phyloP scores from a whole-genome alignment of 768 basidiomycete genomes.

The Inosperma sp. region DNA sequence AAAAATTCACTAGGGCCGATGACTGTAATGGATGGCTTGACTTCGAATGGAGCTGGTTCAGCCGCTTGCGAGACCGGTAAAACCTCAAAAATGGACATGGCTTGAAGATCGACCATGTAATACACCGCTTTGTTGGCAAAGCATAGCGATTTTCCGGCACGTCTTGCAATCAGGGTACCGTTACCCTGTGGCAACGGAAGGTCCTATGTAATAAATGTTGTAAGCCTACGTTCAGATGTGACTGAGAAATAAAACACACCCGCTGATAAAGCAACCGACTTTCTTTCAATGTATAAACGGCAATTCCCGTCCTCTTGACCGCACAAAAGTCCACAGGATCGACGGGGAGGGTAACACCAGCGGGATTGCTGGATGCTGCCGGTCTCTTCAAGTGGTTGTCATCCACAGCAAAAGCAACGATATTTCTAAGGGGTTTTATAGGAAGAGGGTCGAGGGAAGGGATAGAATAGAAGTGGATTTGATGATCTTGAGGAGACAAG shows the following conservation, averaged over 20 bases:
- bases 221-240: background rate
- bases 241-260: slow-evolving; percentile 33
- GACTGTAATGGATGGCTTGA: slow-evolving; percentile 71
- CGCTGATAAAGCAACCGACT: slow-evolving; percentile 54
- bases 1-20: slow-evolving; percentile 79
- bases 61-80: slow-evolving; percentile 74
- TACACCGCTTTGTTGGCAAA: slow-evolving; percentile 72
- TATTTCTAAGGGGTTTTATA: slow-evolving; percentile 78
- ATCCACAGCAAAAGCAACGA: slow-evolving; percentile 78
- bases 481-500: slow-evolving; percentile 42
- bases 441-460: slow-evolving; percentile 76
- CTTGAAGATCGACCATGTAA: slow-evolving; percentile 75
- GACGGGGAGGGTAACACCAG: slow-evolving; percentile 32
- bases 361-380: slow-evolving; percentile 31
- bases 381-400: slow-evolving; percentile 61
- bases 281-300: slow-evolving; percentile 64
- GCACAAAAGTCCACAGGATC: slow-evolving; percentile 69
- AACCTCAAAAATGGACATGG: slow-evolving; percentile 62
- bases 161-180: slow-evolving; percentile 55
- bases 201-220: slow-evolving; percentile 43
- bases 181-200: slow-evolving; percentile 53
- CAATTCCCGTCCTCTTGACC: slow-evolving; percentile 62
- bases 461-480: slow-evolving; percentile 73
- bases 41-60: slow-evolving; percentile 34
- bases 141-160: slow-evolving; percentile 61